Base-by-base conservation (phyloP, 2,329 filamentous ascomycete genomes). In the Whalleya microplaca region DNA sequence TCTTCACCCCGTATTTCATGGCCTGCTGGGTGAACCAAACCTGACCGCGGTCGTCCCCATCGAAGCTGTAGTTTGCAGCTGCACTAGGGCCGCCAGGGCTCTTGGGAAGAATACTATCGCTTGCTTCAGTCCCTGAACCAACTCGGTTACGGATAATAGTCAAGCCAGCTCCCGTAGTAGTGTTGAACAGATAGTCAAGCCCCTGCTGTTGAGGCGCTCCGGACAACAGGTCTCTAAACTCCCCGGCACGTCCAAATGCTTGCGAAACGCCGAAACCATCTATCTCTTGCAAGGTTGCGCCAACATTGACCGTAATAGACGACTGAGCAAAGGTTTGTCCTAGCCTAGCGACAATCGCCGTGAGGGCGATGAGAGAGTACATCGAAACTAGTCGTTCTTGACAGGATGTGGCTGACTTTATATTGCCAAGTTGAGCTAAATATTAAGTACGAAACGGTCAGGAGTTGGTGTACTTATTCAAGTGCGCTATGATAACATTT, bases 21-120 rank as follows among this genome's bases (percentile, higher is more conserved):
- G 81, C 81, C 65, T 81, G 72, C 67, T 84, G 73, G 7, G 77
- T 76, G 41, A 85, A 71, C 69, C 75, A 83, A 14, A 85, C 67
- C 70, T 84, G 82, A 6, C 79, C 78, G 12, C 70, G 68, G 52
- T 82, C 77, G 48, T 79, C 75, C 8, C 70, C 70, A 56, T 81
- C 77, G 73, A 78, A 81, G 10, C 69, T 64, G 52, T 82, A 83
- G 10, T 72, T 65, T 0, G 78, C 77, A 18, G 67, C 68, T 2
- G 70, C 73, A 1, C 59, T 69, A 1, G 79, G 75, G 2, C 71
- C 70, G 2, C 79, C 78, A 1, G 79, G 78, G 51, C 68, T 76
- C 40, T 66, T 75, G 1, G 79, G 79, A 42, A 76, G 68, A 58
- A 83, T 78, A 18, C 70, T 71, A 20, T 71, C 69, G 1, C 37